A percentile compares a stretch with the other conserved stretches of the same genome.
Evolutionary conservation across 306 rosid species (phyloP).

Genomic region (Urtica urens): DNA sequence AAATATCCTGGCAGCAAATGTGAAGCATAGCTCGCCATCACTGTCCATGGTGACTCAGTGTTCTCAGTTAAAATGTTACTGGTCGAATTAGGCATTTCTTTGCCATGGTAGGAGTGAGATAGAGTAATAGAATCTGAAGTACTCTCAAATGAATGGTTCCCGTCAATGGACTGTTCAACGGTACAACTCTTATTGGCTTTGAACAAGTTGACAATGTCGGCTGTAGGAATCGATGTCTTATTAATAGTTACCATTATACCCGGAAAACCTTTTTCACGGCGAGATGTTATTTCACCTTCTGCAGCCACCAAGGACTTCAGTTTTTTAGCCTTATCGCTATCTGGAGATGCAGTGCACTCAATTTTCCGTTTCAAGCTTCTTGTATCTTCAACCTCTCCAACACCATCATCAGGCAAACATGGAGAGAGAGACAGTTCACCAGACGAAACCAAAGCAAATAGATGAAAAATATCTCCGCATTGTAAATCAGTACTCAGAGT

Average conservation of each 20-base stretch:
- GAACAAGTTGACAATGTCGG: slow-evolving; percentile 44
- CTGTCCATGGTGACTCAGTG: slow-evolving; percentile 61
- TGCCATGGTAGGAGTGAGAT: slow-evolving; percentile 29
- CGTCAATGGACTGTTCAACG: slow-evolving; percentile 21
- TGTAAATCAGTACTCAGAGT: slow-evolving; percentile 61
- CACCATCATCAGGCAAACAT: slow-evolving; percentile 66
- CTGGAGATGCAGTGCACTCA: slow-evolving; percentile 38
- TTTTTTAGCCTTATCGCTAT: slow-evolving; percentile 44
- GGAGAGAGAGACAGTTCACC: slow-evolving; percentile 68
- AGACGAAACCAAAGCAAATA: slow-evolving; percentile 68
- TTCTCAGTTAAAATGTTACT: slow-evolving; percentile 22
- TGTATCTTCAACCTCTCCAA: slow-evolving; percentile 81
- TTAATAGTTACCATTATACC: slow-evolving; percentile 47
- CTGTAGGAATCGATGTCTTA: slow-evolving; percentile 35
- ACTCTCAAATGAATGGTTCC: slow-evolving; percentile 13
- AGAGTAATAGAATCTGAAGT: slow-evolving; percentile 16
- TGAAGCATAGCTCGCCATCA: slow-evolving; percentile 57
- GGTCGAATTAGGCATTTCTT: slow-evolving; percentile 29
- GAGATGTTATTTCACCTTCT: slow-evolving; percentile 89
- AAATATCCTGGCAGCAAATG: slow-evolving; percentile 27
- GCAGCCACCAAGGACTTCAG: slow-evolving; percentile 37
- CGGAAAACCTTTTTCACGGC: slow-evolving; percentile 94
- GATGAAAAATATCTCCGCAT: slow-evolving; percentile 70
- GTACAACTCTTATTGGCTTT: slow-evolving; percentile 25
- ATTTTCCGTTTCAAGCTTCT: slow-evolving; percentile 64